These are phyloP conservation scores for Kluyveromyces sp. DNA, from an alignment of 1,139 yeast genomes.

Conservation along the genomic window DNA sequence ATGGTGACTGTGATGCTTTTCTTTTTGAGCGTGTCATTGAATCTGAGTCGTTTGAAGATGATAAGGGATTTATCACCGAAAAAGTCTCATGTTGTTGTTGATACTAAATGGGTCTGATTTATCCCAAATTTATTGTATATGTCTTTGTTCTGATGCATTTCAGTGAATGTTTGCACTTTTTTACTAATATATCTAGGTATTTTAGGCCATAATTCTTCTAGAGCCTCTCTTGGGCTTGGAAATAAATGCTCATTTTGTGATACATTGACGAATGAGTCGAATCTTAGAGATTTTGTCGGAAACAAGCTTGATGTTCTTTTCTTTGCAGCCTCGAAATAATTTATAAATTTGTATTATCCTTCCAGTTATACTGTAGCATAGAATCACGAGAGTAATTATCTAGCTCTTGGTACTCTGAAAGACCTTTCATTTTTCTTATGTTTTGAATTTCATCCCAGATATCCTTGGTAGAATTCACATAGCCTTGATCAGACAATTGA, in stretches of 20 bases:
- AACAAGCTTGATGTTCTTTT: constrained; percentile 9
- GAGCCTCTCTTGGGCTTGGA: constrained; percentile 18
- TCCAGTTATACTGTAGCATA: constrained; percentile 32
- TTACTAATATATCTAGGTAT: constrained; percentile 9
- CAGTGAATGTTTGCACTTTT: neutral
- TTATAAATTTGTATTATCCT: constrained; percentile 32
- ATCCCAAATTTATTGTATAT: constrained; percentile 5
- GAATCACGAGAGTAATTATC: constrained; percentile 9
- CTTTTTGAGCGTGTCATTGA: too few species aligned
- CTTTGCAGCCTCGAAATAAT: constrained; percentile 30
- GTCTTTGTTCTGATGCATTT: neutral
- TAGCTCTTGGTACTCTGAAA: constrained; percentile 27
- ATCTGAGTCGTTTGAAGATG: too few species aligned
- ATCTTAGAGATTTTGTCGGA: neutral
- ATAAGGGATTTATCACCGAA: too few species aligned
- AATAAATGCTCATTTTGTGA: constrained; percentile 9
- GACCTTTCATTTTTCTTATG: constrained; percentile 42
- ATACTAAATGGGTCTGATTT: neutral
- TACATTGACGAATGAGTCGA: neutral
- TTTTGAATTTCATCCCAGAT: constrained; percentile 54
- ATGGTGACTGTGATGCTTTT: too few species aligned
- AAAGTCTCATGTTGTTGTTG: neutral
- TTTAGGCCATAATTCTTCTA: constrained; percentile 25
- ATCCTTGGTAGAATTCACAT: constrained; percentile 51
- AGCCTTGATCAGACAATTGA: constrained; percentile 26